Conservation (phyloP, 116 monocot genomes). For the Cymodocea nodosa region DNA sequence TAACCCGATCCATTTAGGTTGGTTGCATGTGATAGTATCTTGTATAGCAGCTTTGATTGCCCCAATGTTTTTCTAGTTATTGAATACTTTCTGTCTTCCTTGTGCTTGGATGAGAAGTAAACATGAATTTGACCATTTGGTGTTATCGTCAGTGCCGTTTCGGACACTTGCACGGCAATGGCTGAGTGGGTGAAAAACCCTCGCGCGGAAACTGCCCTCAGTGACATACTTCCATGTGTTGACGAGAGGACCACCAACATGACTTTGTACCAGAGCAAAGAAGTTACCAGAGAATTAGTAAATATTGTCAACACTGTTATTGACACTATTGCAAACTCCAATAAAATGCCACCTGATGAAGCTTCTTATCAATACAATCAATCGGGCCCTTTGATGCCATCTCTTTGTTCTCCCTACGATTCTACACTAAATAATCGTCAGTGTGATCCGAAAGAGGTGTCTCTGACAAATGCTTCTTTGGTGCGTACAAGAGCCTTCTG, state of each 20-base stretch:
- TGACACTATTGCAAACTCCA: constrained; percentile 36
- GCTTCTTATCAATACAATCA: constrained; percentile 37
- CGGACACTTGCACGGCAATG: constrained; percentile 75
- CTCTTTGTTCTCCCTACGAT: constrained; percentile 71
- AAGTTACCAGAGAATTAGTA: constrained; percentile 53
- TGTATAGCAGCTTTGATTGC: too few species aligned
- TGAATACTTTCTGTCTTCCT: neutral
- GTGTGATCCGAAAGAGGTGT: constrained; percentile 44
- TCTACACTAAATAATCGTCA: constrained; percentile 24
- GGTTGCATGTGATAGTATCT: too few species aligned
- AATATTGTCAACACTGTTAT: constrained; percentile 65
- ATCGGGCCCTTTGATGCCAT: constrained; percentile 52
- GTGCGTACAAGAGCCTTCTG: constrained; percentile 16
- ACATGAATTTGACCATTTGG: neutral
- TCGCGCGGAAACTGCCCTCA: constrained; percentile 72
- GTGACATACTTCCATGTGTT: constrained; percentile 72
- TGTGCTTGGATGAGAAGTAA: neutral
- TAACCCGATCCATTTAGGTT: too few species aligned
- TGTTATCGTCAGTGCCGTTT: constrained; percentile 34
- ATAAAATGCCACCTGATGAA: constrained; percentile 8
- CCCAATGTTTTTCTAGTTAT: too few species aligned
- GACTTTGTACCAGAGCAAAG: constrained; percentile 68
- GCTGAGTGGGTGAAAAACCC: constrained; percentile 72
- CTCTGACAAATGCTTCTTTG: constrained; percentile 52
- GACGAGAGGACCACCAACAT: constrained; percentile 50